Base-by-base conservation (phyloP, 371 early-diverging fungal species). In the Rhizomucor miehei region DNA sequence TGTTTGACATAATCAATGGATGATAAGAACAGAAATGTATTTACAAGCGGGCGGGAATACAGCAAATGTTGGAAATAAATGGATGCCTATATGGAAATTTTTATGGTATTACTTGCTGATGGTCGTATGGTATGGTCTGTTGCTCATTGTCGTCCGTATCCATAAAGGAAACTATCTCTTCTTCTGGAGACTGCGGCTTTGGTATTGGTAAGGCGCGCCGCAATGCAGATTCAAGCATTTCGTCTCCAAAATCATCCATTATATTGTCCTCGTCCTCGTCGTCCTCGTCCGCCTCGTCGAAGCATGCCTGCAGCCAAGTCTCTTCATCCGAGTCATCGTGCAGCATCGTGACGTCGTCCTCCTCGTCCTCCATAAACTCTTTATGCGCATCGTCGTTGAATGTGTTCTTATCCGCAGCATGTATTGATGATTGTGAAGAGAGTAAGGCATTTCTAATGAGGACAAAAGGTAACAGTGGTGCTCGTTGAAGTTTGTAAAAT, bases 251-350 rank as follows among this genome's bases (percentile, higher is more conserved):
- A 8, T 53, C 52, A 13, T 36, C 37, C 44, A 53, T 45, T 19
- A 45, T 16, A 21, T 16, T 46, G 29, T 57, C 57, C 17, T 57
- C 46, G 5, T 57, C 46, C 12, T 57, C 57, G 5, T 50, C 50
- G 14, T 50, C 50, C 19, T 60, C 51, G 16, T 60, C 51, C n/a
- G 54, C 54, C 25, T 60, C 48, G 38, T 60, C 56, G 50, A 60
- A 60, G 14, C 61, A 60, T 20, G 61, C 61, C 23, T 60, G 56
- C 10, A 60, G 51, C 61, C 61, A 60, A 34, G 13, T 51, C 14
- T 60, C 54, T 47, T 60, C 60, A 20, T 49, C 21, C 37, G 48
- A 39, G 34, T 56, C 50, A 34, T 52, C 37, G 12, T 25, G 25
- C 9, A 35, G 20, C 41, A 44, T 45, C 8, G 19, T 40, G 35